phyloP scores from a whole-genome alignment of 2,329 filamentous ascomycete species.

The Penicillium sp. region DNA sequence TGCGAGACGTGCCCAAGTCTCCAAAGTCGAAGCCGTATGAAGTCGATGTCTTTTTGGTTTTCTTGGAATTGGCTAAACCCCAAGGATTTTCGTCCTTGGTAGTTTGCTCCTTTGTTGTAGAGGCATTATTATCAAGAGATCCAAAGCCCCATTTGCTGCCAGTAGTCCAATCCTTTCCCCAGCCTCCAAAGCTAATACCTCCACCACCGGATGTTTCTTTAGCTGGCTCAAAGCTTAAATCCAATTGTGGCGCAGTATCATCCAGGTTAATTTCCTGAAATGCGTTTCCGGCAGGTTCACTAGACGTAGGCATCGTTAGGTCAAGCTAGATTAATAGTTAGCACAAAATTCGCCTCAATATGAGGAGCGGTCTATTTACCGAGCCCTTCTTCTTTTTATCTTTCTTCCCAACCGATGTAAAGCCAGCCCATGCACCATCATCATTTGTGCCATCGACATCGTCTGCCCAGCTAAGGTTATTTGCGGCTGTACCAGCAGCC shows the following conservation, averaged over 20 bases:
- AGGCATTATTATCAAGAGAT: conserved; percentile 28
- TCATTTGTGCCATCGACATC: conserved; percentile 35
- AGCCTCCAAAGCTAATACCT: conserved; percentile 50
- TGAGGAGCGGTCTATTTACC: conserved; percentile 33
- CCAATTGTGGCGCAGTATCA: conserved; percentile 55
- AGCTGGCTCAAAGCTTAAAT: conserved; percentile 53
- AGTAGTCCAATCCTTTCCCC: conserved; percentile 60
- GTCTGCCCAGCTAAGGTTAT: conserved; percentile 44
- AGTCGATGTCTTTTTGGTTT: conserved; percentile 33
- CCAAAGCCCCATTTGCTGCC: conserved; percentile 46
- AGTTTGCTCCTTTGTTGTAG: conserved; percentile 27
- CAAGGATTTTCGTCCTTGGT: conserved; percentile 38
- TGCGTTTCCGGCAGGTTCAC: conserved; percentile 42
- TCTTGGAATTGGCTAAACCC: conserved; percentile 31
- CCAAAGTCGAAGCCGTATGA: conserved; percentile 41
- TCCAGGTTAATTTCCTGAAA: conserved; percentile 68
- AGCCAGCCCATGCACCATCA: conserved; percentile 52
- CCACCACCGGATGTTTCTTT: conserved; percentile 36
- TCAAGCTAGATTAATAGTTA: conserved; percentile 23
- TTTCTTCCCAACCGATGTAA: conserved; percentile 47
- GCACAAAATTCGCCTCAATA: neutral
- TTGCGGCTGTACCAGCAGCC: conserved; percentile 24
- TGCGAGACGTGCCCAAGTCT: conserved; percentile 34
- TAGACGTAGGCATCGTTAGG: conserved; percentile 29
- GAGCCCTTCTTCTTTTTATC: conserved; percentile 59